A percentile compares a stretch with the other conserved stretches of the same genome.
phyloP scores from a whole-genome alignment of 179 eudicot species.

The Carnegiea gigantea region DNA sequence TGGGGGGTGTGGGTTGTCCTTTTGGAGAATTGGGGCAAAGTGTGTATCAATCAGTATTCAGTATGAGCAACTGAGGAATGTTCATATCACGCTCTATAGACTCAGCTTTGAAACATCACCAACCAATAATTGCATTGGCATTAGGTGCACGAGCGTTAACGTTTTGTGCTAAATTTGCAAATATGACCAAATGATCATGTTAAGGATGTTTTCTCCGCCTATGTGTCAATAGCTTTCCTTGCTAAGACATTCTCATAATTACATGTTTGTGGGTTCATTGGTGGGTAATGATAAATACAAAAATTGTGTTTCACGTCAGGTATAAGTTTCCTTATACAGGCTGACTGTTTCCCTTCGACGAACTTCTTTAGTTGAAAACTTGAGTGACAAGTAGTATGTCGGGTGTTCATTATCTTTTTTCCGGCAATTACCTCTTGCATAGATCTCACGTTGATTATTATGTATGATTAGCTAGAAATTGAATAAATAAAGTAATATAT shows the following conservation, averaged over 20 bases:
- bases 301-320: background rate
- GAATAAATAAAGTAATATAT: no score
- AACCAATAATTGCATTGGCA: slow-evolving; percentile 22
- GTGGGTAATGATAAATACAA: background rate
- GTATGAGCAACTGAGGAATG: background rate
- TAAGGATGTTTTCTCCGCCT: background rate
- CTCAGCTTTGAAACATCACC: background rate
- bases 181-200: background rate
- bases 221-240: background rate
- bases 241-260: background rate
- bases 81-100: background rate
- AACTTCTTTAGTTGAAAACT: no score
- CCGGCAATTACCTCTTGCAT: no score
- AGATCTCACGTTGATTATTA: no score
- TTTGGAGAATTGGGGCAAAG: slow-evolving; percentile 12
- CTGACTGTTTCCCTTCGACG: no score
- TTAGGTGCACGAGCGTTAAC: slow-evolving; percentile 24
- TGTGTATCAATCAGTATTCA: background rate
- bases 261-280: background rate
- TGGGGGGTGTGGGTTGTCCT: background rate
- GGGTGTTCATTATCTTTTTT: no score
- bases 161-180: slow-evolving; percentile 1
- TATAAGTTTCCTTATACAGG: no score
- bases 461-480: no score
- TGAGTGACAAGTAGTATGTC: no score